These are phyloP conservation scores for Boletus pseudo-olivaceus DNA, from an alignment of 768 basidiomycete genomes.

Conservation along the genomic window DNA sequence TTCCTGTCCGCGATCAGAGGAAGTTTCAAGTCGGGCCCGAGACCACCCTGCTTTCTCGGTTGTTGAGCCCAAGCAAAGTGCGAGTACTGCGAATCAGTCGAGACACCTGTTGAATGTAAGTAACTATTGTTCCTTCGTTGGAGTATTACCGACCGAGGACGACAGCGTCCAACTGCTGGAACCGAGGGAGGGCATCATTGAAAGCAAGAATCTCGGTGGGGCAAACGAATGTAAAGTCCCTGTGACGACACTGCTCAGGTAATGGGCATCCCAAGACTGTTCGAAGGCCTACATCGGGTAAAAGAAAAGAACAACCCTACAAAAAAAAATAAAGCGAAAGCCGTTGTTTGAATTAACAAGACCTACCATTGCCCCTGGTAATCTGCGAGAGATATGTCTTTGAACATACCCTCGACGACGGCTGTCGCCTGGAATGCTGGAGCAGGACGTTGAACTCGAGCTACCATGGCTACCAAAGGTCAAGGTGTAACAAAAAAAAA, in stretches of 20 bases:
- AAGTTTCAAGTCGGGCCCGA: slow-evolving; percentile 84
- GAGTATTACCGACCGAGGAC: slow-evolving; percentile 59
- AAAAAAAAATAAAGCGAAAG: neutral
- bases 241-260: slow-evolving; percentile 24
- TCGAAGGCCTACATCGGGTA: slow-evolving; percentile 77
- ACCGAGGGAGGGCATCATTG: slow-evolving; percentile 79
- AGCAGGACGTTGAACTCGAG: slow-evolving; percentile 78
- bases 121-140: neutral
- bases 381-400: slow-evolving; percentile 68
- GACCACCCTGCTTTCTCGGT: slow-evolving; percentile 80
- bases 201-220: slow-evolving; percentile 97
- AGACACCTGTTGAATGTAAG: slow-evolving; percentile 48
- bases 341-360: neutral
- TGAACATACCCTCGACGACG: slow-evolving; percentile 74
- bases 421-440: slow-evolving; percentile 74
- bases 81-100: slow-evolving; percentile 86
- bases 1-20: slow-evolving; percentile 78
- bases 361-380: slow-evolving; percentile 78
- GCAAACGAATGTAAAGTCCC: slow-evolving; percentile 88
- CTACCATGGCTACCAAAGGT: slow-evolving; percentile 30
- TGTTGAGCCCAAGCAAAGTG: slow-evolving; percentile 87
- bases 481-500: neutral
- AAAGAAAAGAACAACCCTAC: slow-evolving; percentile 90
- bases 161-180: slow-evolving; percentile 67
- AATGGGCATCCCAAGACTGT: neutral